Evolutionary conservation across 2,329 filamentous ascomycete species (phyloP).

Genomic region (Chrysoporthe puriensis): DNA sequence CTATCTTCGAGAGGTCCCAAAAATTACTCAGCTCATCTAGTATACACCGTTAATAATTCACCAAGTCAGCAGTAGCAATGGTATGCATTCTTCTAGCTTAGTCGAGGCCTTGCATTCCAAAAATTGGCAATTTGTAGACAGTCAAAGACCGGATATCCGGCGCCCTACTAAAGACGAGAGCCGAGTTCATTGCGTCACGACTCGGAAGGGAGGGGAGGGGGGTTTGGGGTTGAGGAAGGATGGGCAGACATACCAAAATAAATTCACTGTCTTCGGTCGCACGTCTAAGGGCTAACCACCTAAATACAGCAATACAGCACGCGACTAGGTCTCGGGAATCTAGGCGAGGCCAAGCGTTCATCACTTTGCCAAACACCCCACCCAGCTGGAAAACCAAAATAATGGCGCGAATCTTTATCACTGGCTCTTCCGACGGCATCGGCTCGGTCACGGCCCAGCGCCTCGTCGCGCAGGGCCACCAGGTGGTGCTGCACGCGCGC

Average conservation of each 20-base stretch:
- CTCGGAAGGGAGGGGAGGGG: neutral
- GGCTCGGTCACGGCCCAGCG: conserved; percentile 54
- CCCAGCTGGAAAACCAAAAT: neutral
- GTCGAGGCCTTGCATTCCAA: no score
- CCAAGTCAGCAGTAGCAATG: no score
- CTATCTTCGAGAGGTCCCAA: no score
- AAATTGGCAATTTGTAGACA: no score
- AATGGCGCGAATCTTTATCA: conserved; percentile 47
- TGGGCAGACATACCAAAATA: neutral
- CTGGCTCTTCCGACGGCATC: conserved; percentile 61
- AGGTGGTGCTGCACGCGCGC: conserved; percentile 60
- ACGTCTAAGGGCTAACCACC: neutral
- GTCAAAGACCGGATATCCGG: no score
- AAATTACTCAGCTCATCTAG: no score
- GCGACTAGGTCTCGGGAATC: neutral
- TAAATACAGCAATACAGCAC: neutral
- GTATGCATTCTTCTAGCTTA: no score
- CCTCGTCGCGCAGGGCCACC: conserved; percentile 55
- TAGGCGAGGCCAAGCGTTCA: neutral
- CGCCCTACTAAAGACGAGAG: neutral
- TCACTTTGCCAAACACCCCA: neutral
- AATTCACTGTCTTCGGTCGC: neutral
- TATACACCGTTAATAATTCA: no score
- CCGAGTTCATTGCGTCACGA: neutral
- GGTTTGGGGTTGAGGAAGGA: neutral